Percentiles rank a stretch among this genome's conserved stretches.
Conservation (phyloP, 768 basidiomycete genomes). For the Amanita brunnescens region DNA sequence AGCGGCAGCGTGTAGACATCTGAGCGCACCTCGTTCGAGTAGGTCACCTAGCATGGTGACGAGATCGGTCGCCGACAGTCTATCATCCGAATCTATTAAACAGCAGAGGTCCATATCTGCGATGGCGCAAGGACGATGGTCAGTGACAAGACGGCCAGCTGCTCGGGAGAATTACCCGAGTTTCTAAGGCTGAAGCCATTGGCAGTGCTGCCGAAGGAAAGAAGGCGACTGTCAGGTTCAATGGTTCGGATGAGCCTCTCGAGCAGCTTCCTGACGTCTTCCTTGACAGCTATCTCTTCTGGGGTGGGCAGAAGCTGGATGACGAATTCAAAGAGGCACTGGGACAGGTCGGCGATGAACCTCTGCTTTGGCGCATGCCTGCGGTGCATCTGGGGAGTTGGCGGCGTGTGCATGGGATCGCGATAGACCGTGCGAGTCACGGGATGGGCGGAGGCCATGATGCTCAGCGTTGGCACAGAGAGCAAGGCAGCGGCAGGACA, state of each 20-base stretch:
- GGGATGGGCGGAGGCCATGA: constrained; percentile 4
- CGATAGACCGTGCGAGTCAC: not conserved
- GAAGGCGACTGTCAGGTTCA: constrained; percentile 81
- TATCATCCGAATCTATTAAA: constrained; percentile 83
- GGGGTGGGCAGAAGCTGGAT: constrained; percentile 83
- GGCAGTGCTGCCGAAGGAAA: constrained; percentile 94
- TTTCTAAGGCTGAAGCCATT: constrained; percentile 96
- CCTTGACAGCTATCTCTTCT: constrained; percentile 90
- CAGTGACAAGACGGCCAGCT: not conserved
- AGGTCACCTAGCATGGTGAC: constrained; percentile 92
- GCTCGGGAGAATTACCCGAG: constrained; percentile 50
- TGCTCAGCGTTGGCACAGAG: not conserved
- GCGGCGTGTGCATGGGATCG: not conserved
- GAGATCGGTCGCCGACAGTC: constrained; percentile 74
- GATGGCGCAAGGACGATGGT: constrained; percentile 3
- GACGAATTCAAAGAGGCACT: constrained; percentile 89
- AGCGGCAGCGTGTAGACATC: constrained; percentile 4
- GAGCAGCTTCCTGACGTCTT: constrained; percentile 90
- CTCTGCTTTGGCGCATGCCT: constrained; percentile 45
- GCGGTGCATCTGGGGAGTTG: constrained; percentile 9
- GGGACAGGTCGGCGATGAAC: constrained; percentile 75
- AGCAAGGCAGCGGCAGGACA: not conserved
- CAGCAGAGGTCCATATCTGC: constrained; percentile 98
- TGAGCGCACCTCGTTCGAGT: constrained; percentile 76
- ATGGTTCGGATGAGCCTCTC: constrained; percentile 94